Evolutionary conservation across 805 yeast species (phyloP).

Genomic region (Myxozyma geophila): DNA sequence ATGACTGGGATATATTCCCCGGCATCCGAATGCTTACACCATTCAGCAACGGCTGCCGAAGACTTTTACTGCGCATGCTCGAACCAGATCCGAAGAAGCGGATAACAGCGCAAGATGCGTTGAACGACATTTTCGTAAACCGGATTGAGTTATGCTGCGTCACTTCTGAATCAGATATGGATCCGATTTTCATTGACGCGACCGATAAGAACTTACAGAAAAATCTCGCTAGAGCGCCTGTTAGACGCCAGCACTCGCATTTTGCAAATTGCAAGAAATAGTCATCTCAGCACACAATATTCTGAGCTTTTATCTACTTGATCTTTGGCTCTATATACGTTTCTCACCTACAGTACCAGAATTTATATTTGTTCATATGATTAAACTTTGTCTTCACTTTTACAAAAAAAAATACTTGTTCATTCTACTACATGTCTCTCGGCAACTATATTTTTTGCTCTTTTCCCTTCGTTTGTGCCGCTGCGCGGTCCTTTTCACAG

Average conservation of each 20-base stretch:
- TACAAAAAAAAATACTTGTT: too few species aligned
- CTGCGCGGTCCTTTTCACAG: neutral
- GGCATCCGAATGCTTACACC: constrained; percentile 30
- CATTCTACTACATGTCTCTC: too few species aligned
- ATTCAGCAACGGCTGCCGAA: constrained; percentile 31
- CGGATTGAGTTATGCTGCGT: constrained; percentile 37
- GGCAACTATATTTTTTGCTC: too few species aligned
- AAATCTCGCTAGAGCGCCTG: constrained; percentile 18
- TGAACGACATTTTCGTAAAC: constrained; percentile 75
- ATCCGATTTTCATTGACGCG: constrained; percentile 15
- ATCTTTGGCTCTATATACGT: too few species aligned
- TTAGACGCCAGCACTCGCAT: constrained; percentile 29
- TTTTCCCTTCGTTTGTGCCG: neutral
- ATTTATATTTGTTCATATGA: too few species aligned
- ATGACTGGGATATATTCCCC: constrained; percentile 27
- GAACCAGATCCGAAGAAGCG: constrained; percentile 80
- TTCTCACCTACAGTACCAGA: too few species aligned
- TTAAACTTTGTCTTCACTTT: too few species aligned
- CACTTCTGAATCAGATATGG: constrained; percentile 18
- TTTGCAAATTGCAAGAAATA: constrained; percentile 23
- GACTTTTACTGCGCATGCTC: constrained; percentile 74
- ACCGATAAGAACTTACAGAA: constrained; percentile 22
- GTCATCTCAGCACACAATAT: neutral
- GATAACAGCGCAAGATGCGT: constrained; percentile 73
- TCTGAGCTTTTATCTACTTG: neutral